phyloP scores from a whole-genome alignment of 306 rosid genomes.

The Inga laurina region DNA sequence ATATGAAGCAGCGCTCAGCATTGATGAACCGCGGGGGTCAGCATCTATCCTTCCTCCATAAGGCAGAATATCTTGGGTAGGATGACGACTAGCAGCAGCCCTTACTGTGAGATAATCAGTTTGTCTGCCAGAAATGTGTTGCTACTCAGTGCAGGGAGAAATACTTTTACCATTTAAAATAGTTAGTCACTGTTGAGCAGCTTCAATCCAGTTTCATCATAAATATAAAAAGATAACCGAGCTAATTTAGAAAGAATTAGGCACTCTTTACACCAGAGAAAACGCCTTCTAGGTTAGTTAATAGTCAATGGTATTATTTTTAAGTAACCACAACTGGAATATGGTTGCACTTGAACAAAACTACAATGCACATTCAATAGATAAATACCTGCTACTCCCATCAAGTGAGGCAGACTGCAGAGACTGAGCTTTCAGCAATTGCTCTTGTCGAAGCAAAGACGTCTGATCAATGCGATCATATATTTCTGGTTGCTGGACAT shows the following conservation, averaged over 20 bases:
- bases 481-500: constrained; percentile 60
- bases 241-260: constrained; percentile 26
- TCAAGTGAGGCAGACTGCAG: constrained; percentile 84
- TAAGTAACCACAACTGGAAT: constrained; percentile 25
- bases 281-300: constrained; percentile 29
- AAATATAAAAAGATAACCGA: constrained; percentile 35
- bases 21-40: constrained; percentile 78
- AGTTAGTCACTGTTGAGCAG: constrained; percentile 58
- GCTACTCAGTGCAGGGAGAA: constrained; percentile 86
- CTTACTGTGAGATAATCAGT: constrained; percentile 95
- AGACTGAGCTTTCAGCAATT: constrained; percentile 81
- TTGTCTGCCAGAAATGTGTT: constrained; percentile 98
- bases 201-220: constrained; percentile 43
- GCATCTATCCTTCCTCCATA: constrained; percentile 92
- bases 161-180: constrained; percentile 64
- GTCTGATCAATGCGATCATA: constrained; percentile 92
- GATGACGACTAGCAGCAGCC: constrained; percentile 82
- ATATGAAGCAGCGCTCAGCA: constrained; percentile 81
- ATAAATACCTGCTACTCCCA: constrained; percentile 80
- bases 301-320: constrained; percentile 28
- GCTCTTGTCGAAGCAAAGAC: constrained; percentile 89
- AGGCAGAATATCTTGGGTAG: constrained; percentile 81
- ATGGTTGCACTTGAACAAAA: constrained; percentile 20
- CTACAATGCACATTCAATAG: constrained; percentile 10
- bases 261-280: constrained; percentile 24